phyloP scores from a whole-genome alignment of 2,329 filamentous ascomycete species.

The Drechslerella dactyloides region DNA sequence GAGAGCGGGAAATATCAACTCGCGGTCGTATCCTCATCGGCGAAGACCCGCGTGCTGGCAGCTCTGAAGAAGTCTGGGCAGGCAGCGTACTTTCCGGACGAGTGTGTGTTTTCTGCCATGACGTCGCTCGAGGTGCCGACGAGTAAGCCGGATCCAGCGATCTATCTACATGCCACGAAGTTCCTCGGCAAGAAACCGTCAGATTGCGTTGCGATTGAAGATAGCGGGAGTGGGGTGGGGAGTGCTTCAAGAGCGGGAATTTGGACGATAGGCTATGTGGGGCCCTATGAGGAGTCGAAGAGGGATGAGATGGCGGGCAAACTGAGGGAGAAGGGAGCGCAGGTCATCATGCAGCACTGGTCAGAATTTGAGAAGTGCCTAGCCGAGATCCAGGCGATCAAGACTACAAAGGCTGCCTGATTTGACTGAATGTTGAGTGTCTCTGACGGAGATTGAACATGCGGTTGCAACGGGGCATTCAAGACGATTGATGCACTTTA shows the following conservation, averaged over 20 bases:
- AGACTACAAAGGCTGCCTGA: neutral
- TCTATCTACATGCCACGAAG: constrained; percentile 80
- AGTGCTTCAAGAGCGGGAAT: constrained; percentile 79
- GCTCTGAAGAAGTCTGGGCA: constrained; percentile 80
- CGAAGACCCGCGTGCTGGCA: constrained; percentile 76
- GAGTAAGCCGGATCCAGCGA: constrained; percentile 86
- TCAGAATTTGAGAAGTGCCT: constrained; percentile 63
- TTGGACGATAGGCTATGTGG: constrained; percentile 82
- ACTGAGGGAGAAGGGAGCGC: constrained; percentile 68
- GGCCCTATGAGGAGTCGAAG: constrained; percentile 68
- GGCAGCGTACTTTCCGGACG: constrained; percentile 77
- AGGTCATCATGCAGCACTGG: constrained; percentile 69
- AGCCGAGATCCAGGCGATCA: constrained; percentile 10
- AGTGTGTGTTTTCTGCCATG: constrained; percentile 81
- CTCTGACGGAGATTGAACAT: too few relatives aligned
- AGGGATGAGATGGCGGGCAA: constrained; percentile 70
- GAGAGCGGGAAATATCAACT: constrained; percentile 71
- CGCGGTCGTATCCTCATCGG: constrained; percentile 80
- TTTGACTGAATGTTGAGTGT: too few relatives aligned
- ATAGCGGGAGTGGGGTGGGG: constrained; percentile 82
- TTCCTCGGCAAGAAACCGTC: constrained; percentile 72
- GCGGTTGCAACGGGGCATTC: too few relatives aligned
- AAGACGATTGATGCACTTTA: too few relatives aligned
- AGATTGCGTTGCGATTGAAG: constrained; percentile 82
- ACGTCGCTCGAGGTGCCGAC: constrained; percentile 79